Evolutionary conservation across 2,329 filamentous ascomycete species (phyloP).

Genomic region (Fusarium sp.): DNA sequence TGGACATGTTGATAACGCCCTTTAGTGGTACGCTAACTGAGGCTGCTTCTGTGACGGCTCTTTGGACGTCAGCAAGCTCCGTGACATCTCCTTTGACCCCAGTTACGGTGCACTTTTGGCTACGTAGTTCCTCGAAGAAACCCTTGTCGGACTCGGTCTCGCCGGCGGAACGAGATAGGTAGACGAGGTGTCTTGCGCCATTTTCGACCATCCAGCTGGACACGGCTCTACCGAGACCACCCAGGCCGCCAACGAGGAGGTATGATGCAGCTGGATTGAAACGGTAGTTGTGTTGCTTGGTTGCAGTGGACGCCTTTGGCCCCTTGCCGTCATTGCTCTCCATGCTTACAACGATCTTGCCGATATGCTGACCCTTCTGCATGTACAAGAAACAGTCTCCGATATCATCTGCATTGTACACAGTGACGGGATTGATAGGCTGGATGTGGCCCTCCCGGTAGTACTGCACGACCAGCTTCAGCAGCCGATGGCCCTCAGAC

Average conservation of each 20-base stretch:
- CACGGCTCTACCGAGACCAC: constrained; percentile 17
- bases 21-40: constrained; percentile 2
- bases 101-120: constrained; percentile 3
- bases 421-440: constrained; percentile 7
- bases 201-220: constrained; percentile 16
- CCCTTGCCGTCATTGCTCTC: neutral
- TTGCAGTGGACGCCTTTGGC: constrained; percentile 1
- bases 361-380: constrained; percentile 20
- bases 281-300: constrained; percentile 4
- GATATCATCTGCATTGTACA: constrained; percentile 13
- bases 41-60: constrained; percentile 12
- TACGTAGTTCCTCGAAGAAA: constrained; percentile 7
- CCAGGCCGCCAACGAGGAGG: constrained; percentile 42
- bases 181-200: constrained; percentile 18
- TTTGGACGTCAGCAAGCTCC: constrained; percentile 6
- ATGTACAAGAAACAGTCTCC: constrained; percentile 16
- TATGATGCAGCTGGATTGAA: constrained; percentile 32
- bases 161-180: constrained; percentile 19
- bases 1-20: neutral
- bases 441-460: constrained; percentile 11
- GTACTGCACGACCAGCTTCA: constrained; percentile 9
- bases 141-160: neutral
- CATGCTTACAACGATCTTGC: constrained; percentile 20
- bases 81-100: constrained; percentile 10
- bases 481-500: constrained; percentile 6